Percentiles rank a stretch among this genome's conserved stretches.
These are phyloP conservation scores for Silene vulgaris DNA, from an alignment of 179 eudicot genomes.

Conservation along the genomic window DNA sequence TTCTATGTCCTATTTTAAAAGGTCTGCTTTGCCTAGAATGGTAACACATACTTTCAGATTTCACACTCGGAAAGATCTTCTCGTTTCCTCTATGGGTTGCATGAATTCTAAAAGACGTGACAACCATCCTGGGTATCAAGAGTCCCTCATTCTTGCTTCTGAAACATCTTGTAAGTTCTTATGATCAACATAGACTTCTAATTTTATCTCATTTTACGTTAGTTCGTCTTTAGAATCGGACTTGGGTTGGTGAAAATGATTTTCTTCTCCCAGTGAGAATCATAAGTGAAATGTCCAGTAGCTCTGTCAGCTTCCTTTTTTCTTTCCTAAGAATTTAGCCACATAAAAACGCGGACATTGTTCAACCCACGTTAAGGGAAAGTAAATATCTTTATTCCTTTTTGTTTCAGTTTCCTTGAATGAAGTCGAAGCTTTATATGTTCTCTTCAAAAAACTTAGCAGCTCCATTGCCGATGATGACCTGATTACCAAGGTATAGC, in stretches of 20 bases:
- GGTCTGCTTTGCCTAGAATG: constrained; percentile 9
- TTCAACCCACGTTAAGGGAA: neutral
- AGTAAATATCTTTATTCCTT: neutral
- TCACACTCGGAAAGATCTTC: neutral
- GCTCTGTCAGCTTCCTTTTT: constrained; percentile 6
- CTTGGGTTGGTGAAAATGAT: neutral
- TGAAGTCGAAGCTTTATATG: constrained; percentile 44
- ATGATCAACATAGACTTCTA: neutral
- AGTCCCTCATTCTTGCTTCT: constrained; percentile 26
- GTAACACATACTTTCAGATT: neutral
- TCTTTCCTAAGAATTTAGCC: neutral
- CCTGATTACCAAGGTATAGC: constrained; percentile 45
- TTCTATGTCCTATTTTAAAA: neutral
- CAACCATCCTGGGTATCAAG: neutral
- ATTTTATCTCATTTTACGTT: neutral
- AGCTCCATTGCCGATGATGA: constrained; percentile 44
- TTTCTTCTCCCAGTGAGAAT: neutral
- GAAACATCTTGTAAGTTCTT: constrained; percentile 35
- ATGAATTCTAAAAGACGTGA: constrained; percentile 19
- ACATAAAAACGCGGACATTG: neutral
- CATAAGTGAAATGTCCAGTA: neutral
- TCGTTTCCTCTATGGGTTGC: constrained; percentile 28
- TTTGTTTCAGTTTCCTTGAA: constrained; percentile 36
- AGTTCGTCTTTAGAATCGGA: neutral
- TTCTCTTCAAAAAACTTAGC: constrained; percentile 37